phyloP scores from a whole-genome alignment of 768 basidiomycete genomes.

The Amanita fuliginea region DNA sequence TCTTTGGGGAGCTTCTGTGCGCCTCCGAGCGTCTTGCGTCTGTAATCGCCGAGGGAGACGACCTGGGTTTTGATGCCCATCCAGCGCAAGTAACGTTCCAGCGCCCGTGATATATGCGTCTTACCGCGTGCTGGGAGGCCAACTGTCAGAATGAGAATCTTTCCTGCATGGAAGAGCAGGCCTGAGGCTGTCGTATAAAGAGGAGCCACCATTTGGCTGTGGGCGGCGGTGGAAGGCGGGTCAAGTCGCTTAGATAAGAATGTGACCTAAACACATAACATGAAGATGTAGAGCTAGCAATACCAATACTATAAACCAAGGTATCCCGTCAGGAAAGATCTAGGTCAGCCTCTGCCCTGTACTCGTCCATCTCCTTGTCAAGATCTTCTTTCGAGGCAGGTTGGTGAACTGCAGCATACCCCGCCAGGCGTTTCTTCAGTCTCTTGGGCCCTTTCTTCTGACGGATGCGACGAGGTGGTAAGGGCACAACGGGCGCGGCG shows the following conservation, averaged over 20 bases:
- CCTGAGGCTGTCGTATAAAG: constrained; percentile 88
- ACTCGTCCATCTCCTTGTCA: constrained; percentile 77
- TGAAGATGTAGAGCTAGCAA: no score
- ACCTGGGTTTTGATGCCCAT: constrained; percentile 95
- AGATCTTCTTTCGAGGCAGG: constrained; percentile 42
- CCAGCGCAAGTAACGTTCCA: constrained; percentile 98
- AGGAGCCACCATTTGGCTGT: constrained; percentile 92
- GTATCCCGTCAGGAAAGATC: constrained; percentile 1
- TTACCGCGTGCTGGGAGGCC: constrained; percentile 93
- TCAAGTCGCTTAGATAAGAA: not conserved
- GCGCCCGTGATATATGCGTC: constrained; percentile 90
- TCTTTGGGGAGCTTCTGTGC: constrained; percentile 83
- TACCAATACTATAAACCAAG: constrained; percentile 6
- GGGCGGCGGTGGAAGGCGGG: not conserved
- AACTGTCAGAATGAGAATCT: constrained; percentile 87
- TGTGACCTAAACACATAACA: no score
- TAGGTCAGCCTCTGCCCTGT: constrained; percentile 36
- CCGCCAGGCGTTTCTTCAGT: constrained; percentile 38
- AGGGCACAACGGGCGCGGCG: constrained; percentile 6
- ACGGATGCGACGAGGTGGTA: constrained; percentile 30
- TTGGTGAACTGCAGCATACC: not conserved
- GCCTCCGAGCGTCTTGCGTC: constrained; percentile 80
- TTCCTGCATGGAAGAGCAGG: constrained; percentile 84
- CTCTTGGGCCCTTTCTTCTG: constrained; percentile 68
- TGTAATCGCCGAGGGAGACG: constrained; percentile 90